phyloP scores from a whole-genome alignment of 306 rosid genomes.

The Sechiopsis laciniata region DNA sequence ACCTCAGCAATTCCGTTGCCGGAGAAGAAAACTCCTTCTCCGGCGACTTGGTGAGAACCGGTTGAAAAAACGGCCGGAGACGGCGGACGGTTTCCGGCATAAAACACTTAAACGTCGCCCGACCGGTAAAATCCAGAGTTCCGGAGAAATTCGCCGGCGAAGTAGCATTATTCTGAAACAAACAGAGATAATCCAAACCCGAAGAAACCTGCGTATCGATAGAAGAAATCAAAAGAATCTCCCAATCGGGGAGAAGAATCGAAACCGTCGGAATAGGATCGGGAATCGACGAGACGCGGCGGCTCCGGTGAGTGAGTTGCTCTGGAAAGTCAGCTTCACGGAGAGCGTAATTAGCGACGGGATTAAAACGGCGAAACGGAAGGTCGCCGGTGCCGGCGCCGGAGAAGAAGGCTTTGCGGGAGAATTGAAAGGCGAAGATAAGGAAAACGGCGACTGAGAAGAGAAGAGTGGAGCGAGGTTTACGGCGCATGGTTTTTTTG shows the following conservation, averaged over 20 bases:
- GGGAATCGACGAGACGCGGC: slow-evolving; percentile 39
- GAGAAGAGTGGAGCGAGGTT: slow-evolving; percentile 31
- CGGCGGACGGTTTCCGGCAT: slow-evolving; percentile 40
- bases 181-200: slow-evolving; percentile 24
- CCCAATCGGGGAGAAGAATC: slow-evolving; percentile 59
- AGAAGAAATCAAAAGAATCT: slow-evolving; percentile 40
- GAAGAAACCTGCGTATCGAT: slow-evolving; percentile 25
- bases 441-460: slow-evolving; percentile 28
- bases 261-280: slow-evolving; percentile 32
- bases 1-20: slow-evolving; percentile 34
- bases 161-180: slow-evolving; percentile 39
- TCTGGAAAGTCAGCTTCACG: neutral
- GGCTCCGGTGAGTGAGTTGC: slow-evolving; percentile 22
- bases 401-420: slow-evolving; percentile 30
- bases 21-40: neutral
- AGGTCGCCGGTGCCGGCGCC: neutral
- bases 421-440: slow-evolving; percentile 31
- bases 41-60: slow-evolving; percentile 23
- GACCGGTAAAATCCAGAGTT: slow-evolving; percentile 25
- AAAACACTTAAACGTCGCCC: slow-evolving; percentile 40
- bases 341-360: neutral
- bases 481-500: slow-evolving; percentile 37
- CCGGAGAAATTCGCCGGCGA: slow-evolving; percentile 43
- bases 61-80: slow-evolving; percentile 39
- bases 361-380: neutral